These are phyloP conservation scores for Rhodotorula babjevae DNA, from an alignment of 768 basidiomycete genomes.

Conservation along the genomic window DNA sequence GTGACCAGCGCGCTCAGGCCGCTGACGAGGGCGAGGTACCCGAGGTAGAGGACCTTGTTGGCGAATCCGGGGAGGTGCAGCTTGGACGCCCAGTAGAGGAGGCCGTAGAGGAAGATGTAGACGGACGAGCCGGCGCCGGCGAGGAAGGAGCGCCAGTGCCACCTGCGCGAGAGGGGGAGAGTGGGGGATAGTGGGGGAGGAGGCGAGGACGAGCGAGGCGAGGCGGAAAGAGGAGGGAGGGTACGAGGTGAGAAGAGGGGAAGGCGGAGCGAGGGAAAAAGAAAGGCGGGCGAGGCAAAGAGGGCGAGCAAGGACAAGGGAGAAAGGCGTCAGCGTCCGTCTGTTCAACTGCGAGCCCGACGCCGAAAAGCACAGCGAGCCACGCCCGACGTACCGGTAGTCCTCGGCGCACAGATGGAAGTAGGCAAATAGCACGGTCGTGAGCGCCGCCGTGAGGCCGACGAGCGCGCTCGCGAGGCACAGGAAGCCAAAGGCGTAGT, in stretches of 20 bases:
- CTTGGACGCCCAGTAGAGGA: conserved; percentile 53
- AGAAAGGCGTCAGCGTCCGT: no score
- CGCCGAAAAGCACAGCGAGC: no score
- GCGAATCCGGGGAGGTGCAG: conserved; percentile 78
- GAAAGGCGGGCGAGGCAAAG: no score
- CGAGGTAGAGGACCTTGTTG: conserved; percentile 77
- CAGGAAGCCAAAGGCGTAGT: conserved; percentile 94
- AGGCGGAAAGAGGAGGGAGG: neutral
- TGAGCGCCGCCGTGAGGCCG: conserved; percentile 67
- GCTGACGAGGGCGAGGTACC: conserved; percentile 77
- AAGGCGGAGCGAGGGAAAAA: no score
- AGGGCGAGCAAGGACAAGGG: no score
- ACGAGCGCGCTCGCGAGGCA: conserved; percentile 78
- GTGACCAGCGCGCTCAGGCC: conserved; percentile 71
- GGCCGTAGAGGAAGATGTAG: conserved; percentile 82
- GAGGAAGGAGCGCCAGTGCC: conserved; percentile 95
- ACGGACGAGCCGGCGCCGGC: conserved; percentile 86
- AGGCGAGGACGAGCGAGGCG: no score
- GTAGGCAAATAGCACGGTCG: conserved; percentile 50
- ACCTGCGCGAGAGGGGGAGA: conserved; percentile 52
- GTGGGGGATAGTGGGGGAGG: no score
- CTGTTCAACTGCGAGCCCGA: no score
- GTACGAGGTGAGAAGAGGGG: no score
- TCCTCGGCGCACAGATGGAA: conserved; percentile 91
- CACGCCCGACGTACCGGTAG: conserved; percentile 59